Conservation (phyloP, 306 rosid species). For the Cercis canadensis region DNA sequence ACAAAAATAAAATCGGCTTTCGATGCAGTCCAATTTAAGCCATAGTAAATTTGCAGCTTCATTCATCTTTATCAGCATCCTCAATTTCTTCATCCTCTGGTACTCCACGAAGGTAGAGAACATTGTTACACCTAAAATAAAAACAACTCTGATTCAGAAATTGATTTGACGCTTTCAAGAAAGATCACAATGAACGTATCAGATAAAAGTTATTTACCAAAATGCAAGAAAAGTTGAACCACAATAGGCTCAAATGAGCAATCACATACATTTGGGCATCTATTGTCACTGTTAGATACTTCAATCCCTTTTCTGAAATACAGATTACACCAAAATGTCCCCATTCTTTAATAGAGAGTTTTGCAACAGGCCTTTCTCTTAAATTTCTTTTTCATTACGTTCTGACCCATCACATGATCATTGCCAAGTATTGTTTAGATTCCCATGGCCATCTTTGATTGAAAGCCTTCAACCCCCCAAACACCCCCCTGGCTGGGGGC, state of each 20-base stretch:
- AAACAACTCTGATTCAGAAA: not conserved
- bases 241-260: not conserved
- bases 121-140: constrained; percentile 84
- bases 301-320: not conserved
- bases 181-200: not conserved
- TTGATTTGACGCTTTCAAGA: not conserved
- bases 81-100: constrained; percentile 97
- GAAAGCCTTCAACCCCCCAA: too few species aligned
- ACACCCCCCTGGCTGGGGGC: too few species aligned
- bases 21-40: not conserved
- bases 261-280: not conserved
- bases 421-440: not conserved
- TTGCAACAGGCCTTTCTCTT: not conserved
- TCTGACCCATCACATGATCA: not conserved
- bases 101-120: constrained; percentile 93
- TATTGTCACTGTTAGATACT: not conserved
- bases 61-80: constrained; percentile 76
- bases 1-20: constrained; percentile 1
- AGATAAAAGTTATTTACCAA: not conserved
- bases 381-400: not conserved
- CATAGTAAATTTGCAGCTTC: constrained; percentile 31
- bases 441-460: not conserved
- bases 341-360: not conserved
- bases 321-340: not conserved
- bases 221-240: not conserved